These are phyloP conservation scores for Cryptococcus deneoformans DNA, from an alignment of 1,284 basidiomycete genomes.

Conservation along the genomic window DNA sequence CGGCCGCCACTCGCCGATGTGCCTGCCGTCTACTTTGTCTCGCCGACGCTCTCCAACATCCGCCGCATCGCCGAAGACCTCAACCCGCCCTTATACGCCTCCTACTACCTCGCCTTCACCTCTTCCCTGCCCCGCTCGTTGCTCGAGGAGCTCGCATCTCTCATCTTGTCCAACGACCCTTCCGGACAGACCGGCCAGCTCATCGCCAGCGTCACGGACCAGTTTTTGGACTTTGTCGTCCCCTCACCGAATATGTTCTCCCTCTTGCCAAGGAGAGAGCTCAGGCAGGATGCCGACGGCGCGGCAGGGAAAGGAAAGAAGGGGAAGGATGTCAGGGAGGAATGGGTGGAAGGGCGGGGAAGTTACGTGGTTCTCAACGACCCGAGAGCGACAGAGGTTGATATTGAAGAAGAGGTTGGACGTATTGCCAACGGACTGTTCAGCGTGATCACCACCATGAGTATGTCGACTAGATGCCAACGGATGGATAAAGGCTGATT, in stretches of 20 bases:
- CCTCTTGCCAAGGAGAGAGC: conserved; percentile 59
- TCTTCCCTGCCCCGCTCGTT: conserved; percentile 82
- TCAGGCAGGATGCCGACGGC: conserved; percentile 22
- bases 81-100: conserved; percentile 83
- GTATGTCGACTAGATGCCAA: conserved; percentile 50
- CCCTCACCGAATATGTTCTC: conserved; percentile 96
- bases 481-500: conserved; percentile 3
- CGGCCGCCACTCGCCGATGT: conserved; percentile 92
- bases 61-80: conserved; percentile 64
- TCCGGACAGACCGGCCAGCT: conserved; percentile 69
- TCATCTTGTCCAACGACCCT: conserved; percentile 69
- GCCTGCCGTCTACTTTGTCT: conserved; percentile 95
- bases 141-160: conserved; percentile 88
- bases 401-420: conserved; percentile 93
- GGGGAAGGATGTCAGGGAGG: conserved; percentile 23
- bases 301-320: conserved; percentile 17
- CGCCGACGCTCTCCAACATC: conserved; percentile 84
- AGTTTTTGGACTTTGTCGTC: conserved; percentile 95
- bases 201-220: conserved; percentile 79
- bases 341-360: conserved; percentile 45
- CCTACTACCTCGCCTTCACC: conserved; percentile 93
- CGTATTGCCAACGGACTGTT: conserved; percentile 88
- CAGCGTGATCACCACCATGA: conserved; percentile 87
- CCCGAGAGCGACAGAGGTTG: conserved; percentile 82
- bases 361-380: conserved; percentile 88